phyloP scores from a whole-genome alignment of 1,139 yeast genomes.

The Kodamaea fungicola region DNA sequence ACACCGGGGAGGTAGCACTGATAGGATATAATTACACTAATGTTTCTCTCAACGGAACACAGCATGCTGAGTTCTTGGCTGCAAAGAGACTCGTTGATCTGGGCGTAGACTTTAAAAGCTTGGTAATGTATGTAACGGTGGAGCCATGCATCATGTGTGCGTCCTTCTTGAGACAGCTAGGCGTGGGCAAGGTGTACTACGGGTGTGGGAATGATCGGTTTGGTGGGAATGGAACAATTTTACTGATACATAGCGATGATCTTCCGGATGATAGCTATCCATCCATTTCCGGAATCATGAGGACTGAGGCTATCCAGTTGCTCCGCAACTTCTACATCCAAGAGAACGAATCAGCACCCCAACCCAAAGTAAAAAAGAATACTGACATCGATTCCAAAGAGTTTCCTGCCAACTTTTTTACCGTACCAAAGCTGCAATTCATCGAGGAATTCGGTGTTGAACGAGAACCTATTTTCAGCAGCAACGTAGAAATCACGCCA shows the following conservation, averaged over 20 bases:
- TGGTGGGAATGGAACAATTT: slow-evolving; percentile 94
- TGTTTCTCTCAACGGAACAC: slow-evolving; percentile 73
- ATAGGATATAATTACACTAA: slow-evolving; percentile 90
- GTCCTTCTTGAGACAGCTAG: slow-evolving; percentile 78
- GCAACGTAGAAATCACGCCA: slow-evolving; percentile 31
- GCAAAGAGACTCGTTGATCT: slow-evolving; percentile 10
- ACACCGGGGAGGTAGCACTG: slow-evolving; percentile 53
- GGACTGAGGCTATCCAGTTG: slow-evolving; percentile 80
- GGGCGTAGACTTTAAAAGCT: slow-evolving; percentile 51
- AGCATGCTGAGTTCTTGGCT: slow-evolving; percentile 91
- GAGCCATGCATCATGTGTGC: slow-evolving; percentile 99
- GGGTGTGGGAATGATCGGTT: slow-evolving; percentile 95
- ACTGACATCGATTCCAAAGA: slow-evolving; percentile 65
- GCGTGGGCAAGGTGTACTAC: slow-evolving; percentile 68
- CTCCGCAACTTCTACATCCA: slow-evolving; percentile 78
- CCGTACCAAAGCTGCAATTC: slow-evolving; percentile 45
- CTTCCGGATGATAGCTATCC: slow-evolving; percentile 37
- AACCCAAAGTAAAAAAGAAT: slow-evolving; percentile 70
- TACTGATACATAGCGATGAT: slow-evolving; percentile 54
- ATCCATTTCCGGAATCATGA: slow-evolving; percentile 72
- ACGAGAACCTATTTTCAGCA: slow-evolving; percentile 14
- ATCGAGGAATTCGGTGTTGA: slow-evolving; percentile 46
- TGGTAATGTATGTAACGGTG: slow-evolving; percentile 81
- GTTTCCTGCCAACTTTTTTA: slow-evolving; percentile 49
- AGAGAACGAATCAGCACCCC: slow-evolving; percentile 84